phyloP scores from a whole-genome alignment of 2,329 filamentous ascomycete genomes.

The Colletotrichum acutatum region DNA sequence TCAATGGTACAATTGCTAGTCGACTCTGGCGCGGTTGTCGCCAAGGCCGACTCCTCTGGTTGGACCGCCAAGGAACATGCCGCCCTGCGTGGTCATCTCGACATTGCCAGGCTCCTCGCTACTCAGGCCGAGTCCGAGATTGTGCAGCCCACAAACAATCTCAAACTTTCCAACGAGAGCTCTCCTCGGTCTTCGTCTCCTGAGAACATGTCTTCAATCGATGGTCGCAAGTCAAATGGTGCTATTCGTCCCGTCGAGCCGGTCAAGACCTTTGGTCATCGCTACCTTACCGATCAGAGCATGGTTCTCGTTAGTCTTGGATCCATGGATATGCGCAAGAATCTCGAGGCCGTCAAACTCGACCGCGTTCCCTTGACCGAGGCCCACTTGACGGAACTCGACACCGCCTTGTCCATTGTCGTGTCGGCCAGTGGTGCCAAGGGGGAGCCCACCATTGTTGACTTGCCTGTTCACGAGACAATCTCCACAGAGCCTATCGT shows the following conservation, averaged over 20 bases:
- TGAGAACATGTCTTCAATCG: constrained; percentile 64
- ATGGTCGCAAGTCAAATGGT: constrained; percentile 66
- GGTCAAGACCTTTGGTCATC: constrained; percentile 94
- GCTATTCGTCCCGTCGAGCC: constrained; percentile 73
- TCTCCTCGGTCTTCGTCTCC: constrained; percentile 30
- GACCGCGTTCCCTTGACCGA: constrained; percentile 89
- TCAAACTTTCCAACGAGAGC: constrained; percentile 43
- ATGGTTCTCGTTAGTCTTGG: constrained; percentile 93
- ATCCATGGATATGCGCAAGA: constrained; percentile 92
- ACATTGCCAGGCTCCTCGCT: constrained; percentile 78
- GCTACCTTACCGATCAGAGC: constrained; percentile 89
- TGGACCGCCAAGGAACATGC: constrained; percentile 97
- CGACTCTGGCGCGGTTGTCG: constrained; percentile 79
- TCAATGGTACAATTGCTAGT: constrained; percentile 81
- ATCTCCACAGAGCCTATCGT: constrained; percentile 93
- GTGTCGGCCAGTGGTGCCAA: constrained; percentile 86
- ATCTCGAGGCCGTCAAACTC: constrained; percentile 81
- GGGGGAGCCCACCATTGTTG: constrained; percentile 89
- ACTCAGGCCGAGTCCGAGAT: constrained; percentile 54
- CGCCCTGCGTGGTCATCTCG: constrained; percentile 86
- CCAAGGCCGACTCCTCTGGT: constrained; percentile 83
- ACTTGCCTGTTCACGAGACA: constrained; percentile 93
- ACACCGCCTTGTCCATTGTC: constrained; percentile 92
- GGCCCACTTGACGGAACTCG: constrained; percentile 91
- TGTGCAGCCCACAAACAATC: constrained; percentile 8